A percentile compares a stretch with the other conserved stretches of the same genome.
Conservation (phyloP, 2,329 filamentous ascomycete species). For the Beauveria caledonica region DNA sequence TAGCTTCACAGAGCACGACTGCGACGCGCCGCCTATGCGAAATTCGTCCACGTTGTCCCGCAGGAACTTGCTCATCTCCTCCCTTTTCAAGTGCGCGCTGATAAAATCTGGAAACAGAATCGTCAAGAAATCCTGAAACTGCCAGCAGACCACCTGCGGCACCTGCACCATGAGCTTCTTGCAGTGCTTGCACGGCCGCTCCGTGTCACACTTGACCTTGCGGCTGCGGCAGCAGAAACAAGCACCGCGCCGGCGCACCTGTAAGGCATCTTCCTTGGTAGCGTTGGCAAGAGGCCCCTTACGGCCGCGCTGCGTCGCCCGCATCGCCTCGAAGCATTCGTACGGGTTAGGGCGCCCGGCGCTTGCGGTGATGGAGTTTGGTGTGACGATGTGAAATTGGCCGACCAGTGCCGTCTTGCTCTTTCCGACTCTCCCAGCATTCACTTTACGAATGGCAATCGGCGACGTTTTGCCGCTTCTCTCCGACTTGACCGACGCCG, state of each 20-base stretch:
- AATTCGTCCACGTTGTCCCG: slow-evolving; percentile 41
- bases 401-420: slow-evolving; percentile 29
- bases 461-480: slow-evolving; percentile 18
- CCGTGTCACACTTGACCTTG: slow-evolving; percentile 50
- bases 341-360: slow-evolving; percentile 42
- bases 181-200: slow-evolving; percentile 49
- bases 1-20: slow-evolving; percentile 37
- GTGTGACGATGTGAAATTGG: slow-evolving; percentile 49
- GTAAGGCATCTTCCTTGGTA: slow-evolving; percentile 46
- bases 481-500: slow-evolving; percentile 21
- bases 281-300: slow-evolving; percentile 47
- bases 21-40: slow-evolving; percentile 30
- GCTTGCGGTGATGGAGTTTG: slow-evolving; percentile 43
- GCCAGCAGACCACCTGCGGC: slow-evolving; percentile 50
- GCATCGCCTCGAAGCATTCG: slow-evolving; percentile 46
- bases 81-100: slow-evolving; percentile 40
- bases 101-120: slow-evolving; percentile 46
- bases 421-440: slow-evolving; percentile 37
- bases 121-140: slow-evolving; percentile 46
- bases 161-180: slow-evolving; percentile 41
- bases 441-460: slow-evolving; percentile 33
- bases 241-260: slow-evolving; percentile 45
- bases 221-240: slow-evolving; percentile 53
- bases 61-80: slow-evolving; percentile 41
- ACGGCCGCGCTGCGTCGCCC: slow-evolving; percentile 44